phyloP scores from a whole-genome alignment of 2,329 filamentous ascomycete genomes.

The Grosmannia huntii region DNA sequence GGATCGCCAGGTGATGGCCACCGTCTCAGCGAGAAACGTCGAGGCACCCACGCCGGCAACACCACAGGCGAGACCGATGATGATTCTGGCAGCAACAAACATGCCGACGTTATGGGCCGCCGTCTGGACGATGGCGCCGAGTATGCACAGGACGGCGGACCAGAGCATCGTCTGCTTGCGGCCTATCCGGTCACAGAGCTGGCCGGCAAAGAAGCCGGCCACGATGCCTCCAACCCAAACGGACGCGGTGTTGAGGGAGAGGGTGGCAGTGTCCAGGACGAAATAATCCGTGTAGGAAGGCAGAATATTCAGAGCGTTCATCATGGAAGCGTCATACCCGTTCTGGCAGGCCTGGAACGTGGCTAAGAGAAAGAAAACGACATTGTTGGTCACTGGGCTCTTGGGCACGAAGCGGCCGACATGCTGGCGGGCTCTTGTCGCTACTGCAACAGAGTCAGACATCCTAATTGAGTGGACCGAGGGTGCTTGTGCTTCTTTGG shows the following conservation, averaged over 20 bases:
- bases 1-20: conserved; percentile 31
- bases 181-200: conserved; percentile 13
- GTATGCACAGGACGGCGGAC: conserved; percentile 4
- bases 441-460: neutral
- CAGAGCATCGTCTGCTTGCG: conserved; percentile 12
- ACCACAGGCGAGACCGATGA: conserved; percentile 39
- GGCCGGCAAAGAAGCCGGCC: conserved; percentile 8
- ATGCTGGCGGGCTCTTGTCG: neutral
- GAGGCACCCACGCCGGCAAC: conserved; percentile 13
- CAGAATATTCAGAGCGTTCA: conserved; percentile 19
- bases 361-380: neutral
- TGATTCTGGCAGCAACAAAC: conserved; percentile 46
- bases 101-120: conserved; percentile 29
- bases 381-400: neutral
- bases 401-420: neutral
- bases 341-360: neutral
- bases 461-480: neutral
- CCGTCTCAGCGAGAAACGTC: neutral
- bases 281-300: conserved; percentile 21
- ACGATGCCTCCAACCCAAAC: conserved; percentile 13
- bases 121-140: conserved; percentile 11
- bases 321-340: neutral
- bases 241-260: conserved; percentile 5
- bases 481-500: neutral
- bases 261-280: conserved; percentile 17